Evolutionary conservation across 1,284 basidiomycete species (phyloP).

Genomic region (Ustilago loliicola): DNA sequence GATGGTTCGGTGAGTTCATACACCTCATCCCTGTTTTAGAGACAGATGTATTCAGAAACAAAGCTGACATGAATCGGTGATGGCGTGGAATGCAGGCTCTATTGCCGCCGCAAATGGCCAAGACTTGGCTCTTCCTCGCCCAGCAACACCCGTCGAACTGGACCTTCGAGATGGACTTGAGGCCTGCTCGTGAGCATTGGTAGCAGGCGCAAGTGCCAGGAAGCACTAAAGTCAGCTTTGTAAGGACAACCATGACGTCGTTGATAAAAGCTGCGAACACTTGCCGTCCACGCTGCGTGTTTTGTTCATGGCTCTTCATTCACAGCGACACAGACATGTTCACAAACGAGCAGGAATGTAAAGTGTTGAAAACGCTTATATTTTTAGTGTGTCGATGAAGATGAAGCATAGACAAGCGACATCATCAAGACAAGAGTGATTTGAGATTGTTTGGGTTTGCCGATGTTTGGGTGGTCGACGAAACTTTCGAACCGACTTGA

Average conservation of each 20-base stretch:
- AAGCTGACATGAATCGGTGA: background rate
- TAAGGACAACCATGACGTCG: too few relatives aligned
- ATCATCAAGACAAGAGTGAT: conserved; percentile 21
- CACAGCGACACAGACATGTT: background rate
- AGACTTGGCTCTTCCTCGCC: conserved; percentile 62
- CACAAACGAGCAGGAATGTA: conserved; percentile 4
- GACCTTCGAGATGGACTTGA: conserved; percentile 61
- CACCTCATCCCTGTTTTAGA: background rate
- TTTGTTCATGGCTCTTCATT: too few relatives aligned
- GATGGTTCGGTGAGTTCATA: conserved; percentile 43
- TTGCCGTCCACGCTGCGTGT: too few relatives aligned
- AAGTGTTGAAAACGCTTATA: conserved; percentile 55
- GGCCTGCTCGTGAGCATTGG: conserved; percentile 61
- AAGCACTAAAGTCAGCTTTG: too few relatives aligned
- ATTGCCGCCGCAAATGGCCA: conserved; percentile 59
- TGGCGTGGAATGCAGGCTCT: conserved; percentile 32
- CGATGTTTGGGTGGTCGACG: conserved; percentile 29
- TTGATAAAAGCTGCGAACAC: too few relatives aligned
- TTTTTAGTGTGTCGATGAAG: conserved; percentile 30
- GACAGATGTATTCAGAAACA: background rate
- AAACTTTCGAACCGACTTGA: conserved; percentile 30
- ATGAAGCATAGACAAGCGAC: conserved; percentile 44
- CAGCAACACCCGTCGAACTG: conserved; percentile 55
- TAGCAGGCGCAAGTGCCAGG: too few relatives aligned
- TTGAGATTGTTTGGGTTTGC: conserved; percentile 36